Evolutionary conservation across 2,329 filamentous ascomycete species (phyloP).

Genomic region (Fusarium brevicatenulatum): DNA sequence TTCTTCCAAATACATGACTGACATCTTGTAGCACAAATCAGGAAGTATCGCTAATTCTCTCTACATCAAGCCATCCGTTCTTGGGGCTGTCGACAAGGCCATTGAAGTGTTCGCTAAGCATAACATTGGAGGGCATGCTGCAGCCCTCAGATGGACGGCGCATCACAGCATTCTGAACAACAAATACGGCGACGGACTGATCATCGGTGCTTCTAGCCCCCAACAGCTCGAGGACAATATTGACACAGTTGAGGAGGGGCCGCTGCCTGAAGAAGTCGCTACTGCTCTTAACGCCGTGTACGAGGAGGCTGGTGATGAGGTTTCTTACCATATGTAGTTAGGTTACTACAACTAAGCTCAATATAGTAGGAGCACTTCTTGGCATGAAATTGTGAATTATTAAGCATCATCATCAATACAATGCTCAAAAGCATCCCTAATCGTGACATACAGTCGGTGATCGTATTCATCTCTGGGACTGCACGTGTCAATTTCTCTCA

Average conservation of each 20-base stretch:
- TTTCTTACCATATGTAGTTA: conserved; percentile 32
- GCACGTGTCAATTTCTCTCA: background rate
- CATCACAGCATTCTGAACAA: conserved; percentile 49
- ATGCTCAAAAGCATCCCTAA: background rate
- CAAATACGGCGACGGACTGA: conserved; percentile 49
- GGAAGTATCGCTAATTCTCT: conserved; percentile 41
- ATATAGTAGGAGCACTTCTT: conserved; percentile 25
- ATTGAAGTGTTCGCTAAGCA: conserved; percentile 45
- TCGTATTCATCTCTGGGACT: background rate
- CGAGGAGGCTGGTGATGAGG: conserved; percentile 23
- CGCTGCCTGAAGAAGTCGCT: conserved; percentile 51
- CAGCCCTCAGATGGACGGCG: conserved; percentile 54
- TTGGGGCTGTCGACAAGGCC: conserved; percentile 42
- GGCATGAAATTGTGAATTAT: background rate
- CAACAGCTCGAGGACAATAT: conserved; percentile 51
- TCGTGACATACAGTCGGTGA: background rate
- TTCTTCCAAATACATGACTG: rapidly evolving
- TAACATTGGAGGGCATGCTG: conserved; percentile 52
- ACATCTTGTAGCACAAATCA: background rate
- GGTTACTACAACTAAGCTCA: background rate
- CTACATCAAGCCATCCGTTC: conserved; percentile 46
- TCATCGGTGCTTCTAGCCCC: conserved; percentile 49
- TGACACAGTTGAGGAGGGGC: conserved; percentile 51
- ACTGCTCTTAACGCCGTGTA: conserved; percentile 38
- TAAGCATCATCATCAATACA: background rate